phyloP scores from a whole-genome alignment of 1,284 basidiomycete species.

The Ustilago bromivora region DNA sequence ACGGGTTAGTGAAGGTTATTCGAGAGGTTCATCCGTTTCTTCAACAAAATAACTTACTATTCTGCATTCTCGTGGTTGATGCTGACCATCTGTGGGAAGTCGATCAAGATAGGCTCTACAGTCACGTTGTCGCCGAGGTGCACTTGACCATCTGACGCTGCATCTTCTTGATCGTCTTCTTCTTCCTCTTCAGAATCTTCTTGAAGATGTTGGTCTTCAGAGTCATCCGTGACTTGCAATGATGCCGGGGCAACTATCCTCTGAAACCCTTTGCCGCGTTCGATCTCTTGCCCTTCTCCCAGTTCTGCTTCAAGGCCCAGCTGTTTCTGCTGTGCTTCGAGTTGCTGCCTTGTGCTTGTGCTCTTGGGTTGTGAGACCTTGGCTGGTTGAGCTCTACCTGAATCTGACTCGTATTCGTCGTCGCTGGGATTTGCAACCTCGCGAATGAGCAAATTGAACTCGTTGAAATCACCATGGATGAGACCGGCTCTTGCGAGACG shows the following conservation, averaged over 20 bases:
- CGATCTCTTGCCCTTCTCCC: slow-evolving; percentile 40
- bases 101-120: slow-evolving; percentile 89
- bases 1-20: neutral
- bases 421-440: slow-evolving; percentile 61
- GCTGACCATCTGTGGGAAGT: slow-evolving; percentile 99
- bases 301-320: slow-evolving; percentile 17
- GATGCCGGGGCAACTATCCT: slow-evolving; percentile 42
- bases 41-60: slow-evolving; percentile 76
- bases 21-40: neutral
- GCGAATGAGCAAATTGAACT: slow-evolving; percentile 96
- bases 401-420: slow-evolving; percentile 32
- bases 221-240: slow-evolving; percentile 25
- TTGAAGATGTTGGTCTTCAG: slow-evolving; percentile 4
- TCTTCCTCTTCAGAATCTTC: slow-evolving; percentile 51
- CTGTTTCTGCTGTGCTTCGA: neutral
- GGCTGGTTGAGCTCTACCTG: slow-evolving; percentile 15
- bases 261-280: slow-evolving; percentile 63
- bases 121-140: slow-evolving; percentile 80
- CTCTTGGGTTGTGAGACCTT: slow-evolving; percentile 21
- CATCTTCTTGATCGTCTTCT: slow-evolving; percentile 71
- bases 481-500: slow-evolving; percentile 91
- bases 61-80: slow-evolving; percentile 96
- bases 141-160: slow-evolving; percentile 75
- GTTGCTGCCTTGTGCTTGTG: neutral
- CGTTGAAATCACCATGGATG: slow-evolving; percentile 99